phyloP scores from a whole-genome alignment of 495 filamentous ascomycete genomes.

The Xylaria nigripes region DNA sequence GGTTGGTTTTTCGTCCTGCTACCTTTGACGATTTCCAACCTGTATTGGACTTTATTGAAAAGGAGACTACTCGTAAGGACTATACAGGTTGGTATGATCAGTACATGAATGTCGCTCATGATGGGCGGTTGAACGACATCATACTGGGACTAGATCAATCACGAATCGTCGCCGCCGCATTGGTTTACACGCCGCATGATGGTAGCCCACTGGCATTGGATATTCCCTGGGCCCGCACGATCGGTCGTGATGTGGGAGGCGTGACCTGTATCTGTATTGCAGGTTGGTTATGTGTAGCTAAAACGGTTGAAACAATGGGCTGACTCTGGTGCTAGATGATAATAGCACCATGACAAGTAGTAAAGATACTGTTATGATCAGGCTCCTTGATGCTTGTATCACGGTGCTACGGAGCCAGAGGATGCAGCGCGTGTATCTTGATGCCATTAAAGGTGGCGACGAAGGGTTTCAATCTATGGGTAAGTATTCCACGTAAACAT shows the following conservation, averaged over 20 bases:
- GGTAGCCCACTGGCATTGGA: conserved; percentile 47
- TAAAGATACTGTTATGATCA: conserved; percentile 38
- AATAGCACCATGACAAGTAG: conserved; percentile 27
- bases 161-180: conserved; percentile 44
- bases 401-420: conserved; percentile 29
- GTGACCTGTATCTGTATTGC: conserved; percentile 53
- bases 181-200: conserved; percentile 46
- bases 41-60: conserved; percentile 47
- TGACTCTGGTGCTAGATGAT: conserved; percentile 24
- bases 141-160: conserved; percentile 38
- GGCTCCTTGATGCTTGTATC: conserved; percentile 39
- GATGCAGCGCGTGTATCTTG: conserved; percentile 37
- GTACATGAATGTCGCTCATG: conserved; percentile 40
- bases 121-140: conserved; percentile 41
- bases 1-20: conserved; percentile 41
- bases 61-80: conserved; percentile 35
- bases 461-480: conserved; percentile 41
- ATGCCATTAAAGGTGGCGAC: conserved; percentile 36
- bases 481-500: conserved; percentile 16
- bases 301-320: conserved; percentile 1
- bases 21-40: conserved; percentile 42
- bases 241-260: conserved; percentile 49
- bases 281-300: conserved; percentile 24
- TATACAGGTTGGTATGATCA: conserved; percentile 49
- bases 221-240: conserved; percentile 50